Evolutionary conservation across 2,329 filamentous ascomycete species (phyloP), one percentile per base, ranked within the genome.

Genomic region (Sclerotiophoma versabilis): DNA sequence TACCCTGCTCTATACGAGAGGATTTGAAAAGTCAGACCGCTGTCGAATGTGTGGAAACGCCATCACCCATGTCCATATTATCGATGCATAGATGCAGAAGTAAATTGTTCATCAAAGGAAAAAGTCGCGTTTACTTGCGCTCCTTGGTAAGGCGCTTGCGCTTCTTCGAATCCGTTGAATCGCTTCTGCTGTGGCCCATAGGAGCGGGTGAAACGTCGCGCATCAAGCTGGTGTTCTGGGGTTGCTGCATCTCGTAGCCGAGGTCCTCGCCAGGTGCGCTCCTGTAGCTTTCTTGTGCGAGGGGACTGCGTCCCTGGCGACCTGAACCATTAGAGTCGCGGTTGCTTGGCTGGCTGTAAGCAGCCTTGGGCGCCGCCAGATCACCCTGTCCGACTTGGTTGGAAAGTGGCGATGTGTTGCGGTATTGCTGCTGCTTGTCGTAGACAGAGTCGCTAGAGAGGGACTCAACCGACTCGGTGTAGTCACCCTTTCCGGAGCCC

Each of bases 251-350:
- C 60, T 77, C 75, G 29, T 72, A 71, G 20, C 62, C 69, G 8
- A 61, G 26, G 12, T 70, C 68, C 4, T 73, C 62, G 20, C 68
- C 70, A 5, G 70, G 66, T 32, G 68, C 66, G 4, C 68, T 72
- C 30, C 70, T 57, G 56, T 78, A 79, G 59, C 77, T 79, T 54
- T 75, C 74, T 37, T 77, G 73, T 3, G 79, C 78, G 17, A 81
- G 71, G 2, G 79, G 79, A 54, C 77, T 80, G 23, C 76, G 73
- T 44, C 77, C 78, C 7, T 65, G 70, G n/a, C 75, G 68, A 22
- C 11, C 37, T 9, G 51, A 49, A 42, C 55, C 50, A 14, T 41
- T 50, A 9, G 50, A 45, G 36, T 66, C 62, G 27, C 51, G 51
- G 32, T 57, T 62, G 47, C 39, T 58, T 29, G 55, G 47, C 22